Conservation (phyloP, 129 eudicot species). For the Tanacetum coccineum region DNA sequence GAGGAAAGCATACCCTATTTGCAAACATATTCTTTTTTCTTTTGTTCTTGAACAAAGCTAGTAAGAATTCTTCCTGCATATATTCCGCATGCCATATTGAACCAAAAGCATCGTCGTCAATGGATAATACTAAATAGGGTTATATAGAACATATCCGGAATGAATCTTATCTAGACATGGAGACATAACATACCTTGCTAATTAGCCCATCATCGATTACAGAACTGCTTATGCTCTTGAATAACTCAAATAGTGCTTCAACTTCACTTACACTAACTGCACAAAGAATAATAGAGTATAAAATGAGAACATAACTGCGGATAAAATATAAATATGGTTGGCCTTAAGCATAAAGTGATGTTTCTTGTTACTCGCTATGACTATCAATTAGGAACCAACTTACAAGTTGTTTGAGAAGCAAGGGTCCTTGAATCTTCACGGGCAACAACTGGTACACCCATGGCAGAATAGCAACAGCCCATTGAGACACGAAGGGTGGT, state of each 20-base stretch:
- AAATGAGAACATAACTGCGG: too few species aligned
- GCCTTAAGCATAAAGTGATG: too few species aligned
- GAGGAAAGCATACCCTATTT: constrained; percentile 64
- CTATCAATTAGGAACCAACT: constrained; percentile 4
- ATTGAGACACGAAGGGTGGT: constrained; percentile 19
- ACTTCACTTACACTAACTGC: constrained; percentile 61
- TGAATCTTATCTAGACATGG: background rate
- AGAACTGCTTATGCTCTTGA: constrained; percentile 58
- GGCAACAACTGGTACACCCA: constrained; percentile 3
- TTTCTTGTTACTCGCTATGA: too few species aligned
- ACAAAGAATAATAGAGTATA: background rate
- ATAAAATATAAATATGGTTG: too few species aligned
- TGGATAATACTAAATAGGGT: too few species aligned
- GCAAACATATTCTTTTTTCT: constrained; percentile 83
- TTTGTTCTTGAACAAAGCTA: constrained; percentile 89
- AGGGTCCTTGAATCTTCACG: constrained; percentile 29
- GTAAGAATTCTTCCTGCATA: constrained; percentile 85
- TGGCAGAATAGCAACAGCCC: constrained; percentile 30
- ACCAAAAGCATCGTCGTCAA: constrained; percentile 1
- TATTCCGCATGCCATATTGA: background rate
- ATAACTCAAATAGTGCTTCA: constrained; percentile 52
- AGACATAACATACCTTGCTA: constrained; percentile 36
- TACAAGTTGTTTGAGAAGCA: constrained; percentile 38
- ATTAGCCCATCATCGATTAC: constrained; percentile 50
- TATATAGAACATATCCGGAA: background rate